A percentile compares a stretch with the other conserved stretches of the same genome.
phyloP scores from a whole-genome alignment of 73 alveolate genomes.

The Paramecium bursaria region DNA sequence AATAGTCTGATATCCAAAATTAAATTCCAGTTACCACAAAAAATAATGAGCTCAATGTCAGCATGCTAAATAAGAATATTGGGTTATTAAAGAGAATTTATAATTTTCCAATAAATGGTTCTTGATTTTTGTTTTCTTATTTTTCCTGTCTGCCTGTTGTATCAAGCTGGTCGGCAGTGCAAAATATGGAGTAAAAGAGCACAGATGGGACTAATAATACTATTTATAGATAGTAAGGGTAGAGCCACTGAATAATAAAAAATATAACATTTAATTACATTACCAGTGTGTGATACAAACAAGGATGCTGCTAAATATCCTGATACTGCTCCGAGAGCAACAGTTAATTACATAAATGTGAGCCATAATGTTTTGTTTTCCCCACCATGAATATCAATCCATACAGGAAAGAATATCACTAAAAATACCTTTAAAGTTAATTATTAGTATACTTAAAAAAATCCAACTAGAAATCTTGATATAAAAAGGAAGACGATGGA shows the following conservation, averaged over 20 bases:
- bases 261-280: neutral
- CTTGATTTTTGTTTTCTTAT: neutral
- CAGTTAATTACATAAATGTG: slow-evolving; percentile 63
- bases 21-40: slow-evolving; percentile 95
- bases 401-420: slow-evolving; percentile 81
- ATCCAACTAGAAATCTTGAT: slow-evolving; percentile 77
- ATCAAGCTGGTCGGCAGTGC: slow-evolving; percentile 1
- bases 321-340: slow-evolving; percentile 63
- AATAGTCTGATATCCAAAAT: slow-evolving; percentile 95
- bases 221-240: slow-evolving; percentile 58
- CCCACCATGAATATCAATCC: slow-evolving; percentile 77
- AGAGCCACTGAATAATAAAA: slow-evolving; percentile 54
- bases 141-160: neutral
- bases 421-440: slow-evolving; percentile 64
- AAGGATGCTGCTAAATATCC: slow-evolving; percentile 58
- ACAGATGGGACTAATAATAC: slow-evolving; percentile 52
- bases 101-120: slow-evolving; percentile 5
- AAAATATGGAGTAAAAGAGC: neutral
- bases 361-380: slow-evolving; percentile 65
- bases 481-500: slow-evolving; percentile 62
- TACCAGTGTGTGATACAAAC: neutral
- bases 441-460: slow-evolving; percentile 75
- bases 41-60: slow-evolving; percentile 86
- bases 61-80: slow-evolving; percentile 49
- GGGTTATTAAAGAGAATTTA: slow-evolving; percentile 20